phyloP scores from a whole-genome alignment of 208 protist genomes.

The Trypanosoma melophagium region DNA sequence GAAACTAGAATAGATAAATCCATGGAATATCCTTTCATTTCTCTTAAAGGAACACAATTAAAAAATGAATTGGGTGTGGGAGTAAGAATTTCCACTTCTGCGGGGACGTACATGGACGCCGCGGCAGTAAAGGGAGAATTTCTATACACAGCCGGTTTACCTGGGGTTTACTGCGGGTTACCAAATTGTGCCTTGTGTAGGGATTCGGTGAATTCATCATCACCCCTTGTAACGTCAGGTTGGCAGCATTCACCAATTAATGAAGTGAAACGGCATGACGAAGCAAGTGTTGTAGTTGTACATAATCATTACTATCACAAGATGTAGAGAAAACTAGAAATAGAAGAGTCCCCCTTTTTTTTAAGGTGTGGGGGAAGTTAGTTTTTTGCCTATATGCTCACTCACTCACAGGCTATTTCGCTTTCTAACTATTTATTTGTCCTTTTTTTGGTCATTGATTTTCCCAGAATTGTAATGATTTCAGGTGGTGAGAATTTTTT shows the following conservation, averaged over 20 bases:
- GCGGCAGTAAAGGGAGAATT: neutral
- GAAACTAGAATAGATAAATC: neutral
- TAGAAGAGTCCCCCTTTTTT: neutral
- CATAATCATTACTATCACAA: conserved; percentile 30
- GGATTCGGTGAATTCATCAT: neutral
- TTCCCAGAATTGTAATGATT: too few relatives aligned
- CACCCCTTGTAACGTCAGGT: neutral
- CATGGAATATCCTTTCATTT: conserved; percentile 1
- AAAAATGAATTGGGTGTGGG: neutral
- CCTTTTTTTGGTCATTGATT: neutral
- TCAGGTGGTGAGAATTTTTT: too few relatives aligned
- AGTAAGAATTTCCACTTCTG: neutral
- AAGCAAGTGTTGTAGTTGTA: conserved; percentile 21
- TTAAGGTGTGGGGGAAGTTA: too few relatives aligned
- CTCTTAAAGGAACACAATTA: neutral
- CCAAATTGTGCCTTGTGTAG: conserved; percentile 24
- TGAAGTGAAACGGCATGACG: neutral
- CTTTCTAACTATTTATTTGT: neutral
- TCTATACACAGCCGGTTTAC: conserved; percentile 16
- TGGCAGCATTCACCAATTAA: neutral
- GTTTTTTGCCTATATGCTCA: neutral
- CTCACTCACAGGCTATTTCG: neutral
- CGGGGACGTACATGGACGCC: neutral
- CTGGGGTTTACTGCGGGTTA: conserved; percentile 26
- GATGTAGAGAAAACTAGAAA: conserved; percentile 3